Evolutionary conservation across 495 filamentous ascomycete genomes (phyloP).

Genomic region (Cudoniella acicularis): DNA sequence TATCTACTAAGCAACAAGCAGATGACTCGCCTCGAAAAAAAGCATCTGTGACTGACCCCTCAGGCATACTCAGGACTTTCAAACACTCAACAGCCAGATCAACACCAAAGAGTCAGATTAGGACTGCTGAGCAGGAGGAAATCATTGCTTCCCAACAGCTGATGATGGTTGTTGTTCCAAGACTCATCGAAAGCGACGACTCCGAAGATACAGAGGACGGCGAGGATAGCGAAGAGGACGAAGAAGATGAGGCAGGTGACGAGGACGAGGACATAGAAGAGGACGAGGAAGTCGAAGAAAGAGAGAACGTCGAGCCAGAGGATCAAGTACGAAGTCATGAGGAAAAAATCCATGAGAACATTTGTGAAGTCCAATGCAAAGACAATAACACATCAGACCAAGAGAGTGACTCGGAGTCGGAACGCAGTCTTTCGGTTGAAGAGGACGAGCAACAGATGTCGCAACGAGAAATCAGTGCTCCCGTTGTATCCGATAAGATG

Average conservation of each 20-base stretch:
- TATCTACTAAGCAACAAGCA: too few species aligned
- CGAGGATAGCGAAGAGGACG: not conserved
- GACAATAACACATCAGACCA: too few species aligned
- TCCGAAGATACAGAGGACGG: not conserved
- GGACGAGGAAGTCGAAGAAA: not conserved
- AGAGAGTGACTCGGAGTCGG: too few species aligned
- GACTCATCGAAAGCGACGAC: not conserved
- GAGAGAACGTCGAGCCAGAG: not conserved
- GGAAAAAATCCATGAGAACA: not conserved
- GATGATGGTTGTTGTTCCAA: constrained; percentile 6
- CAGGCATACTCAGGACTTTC: too few species aligned
- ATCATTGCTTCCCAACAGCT: constrained; percentile 7
- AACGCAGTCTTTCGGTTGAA: too few species aligned
- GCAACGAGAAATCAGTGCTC: too few species aligned
- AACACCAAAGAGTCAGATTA: not conserved
- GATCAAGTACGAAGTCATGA: not conserved
- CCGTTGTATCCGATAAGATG: too few species aligned
- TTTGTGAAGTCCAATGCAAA: not conserved
- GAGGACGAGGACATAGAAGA: not conserved
- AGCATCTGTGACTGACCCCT: too few species aligned
- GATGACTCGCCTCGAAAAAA: too few species aligned
- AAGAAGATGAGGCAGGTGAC: not conserved
- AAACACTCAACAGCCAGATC: too few species aligned
- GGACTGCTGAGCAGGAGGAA: not conserved
- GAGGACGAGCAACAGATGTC: too few species aligned